phyloP scores from a whole-genome alignment of 2,329 filamentous ascomycete species.

The Cordyceps militaris region DNA sequence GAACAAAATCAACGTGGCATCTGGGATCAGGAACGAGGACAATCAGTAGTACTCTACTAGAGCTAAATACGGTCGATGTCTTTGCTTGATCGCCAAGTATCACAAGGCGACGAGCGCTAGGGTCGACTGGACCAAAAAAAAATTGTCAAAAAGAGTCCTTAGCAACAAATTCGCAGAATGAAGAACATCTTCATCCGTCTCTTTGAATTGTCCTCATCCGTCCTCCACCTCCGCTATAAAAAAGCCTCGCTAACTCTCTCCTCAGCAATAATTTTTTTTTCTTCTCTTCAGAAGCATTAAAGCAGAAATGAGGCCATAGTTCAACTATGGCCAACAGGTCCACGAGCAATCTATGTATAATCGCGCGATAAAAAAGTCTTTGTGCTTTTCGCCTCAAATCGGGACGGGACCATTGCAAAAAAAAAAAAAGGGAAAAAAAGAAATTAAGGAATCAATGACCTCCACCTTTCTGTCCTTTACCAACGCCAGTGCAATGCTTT shows the following conservation, averaged over 20 bases:
- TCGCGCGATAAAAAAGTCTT: conserved; percentile 31
- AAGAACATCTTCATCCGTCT: neutral
- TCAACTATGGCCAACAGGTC: conserved; percentile 15
- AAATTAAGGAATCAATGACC: conserved; percentile 22
- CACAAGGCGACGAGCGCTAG: neutral
- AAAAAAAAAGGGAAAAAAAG: conserved; percentile 21
- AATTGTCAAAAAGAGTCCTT: neutral
- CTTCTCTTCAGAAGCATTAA: conserved; percentile 25
- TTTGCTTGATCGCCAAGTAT: neutral
- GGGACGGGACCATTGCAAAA: conserved; percentile 25
- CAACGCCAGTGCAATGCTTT: conserved; percentile 56
- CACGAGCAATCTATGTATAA: conserved; percentile 35
- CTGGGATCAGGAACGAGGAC: neutral
- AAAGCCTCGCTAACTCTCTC: conserved; percentile 12
- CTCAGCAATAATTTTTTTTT: conserved; percentile 17
- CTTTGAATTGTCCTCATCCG: neutral
- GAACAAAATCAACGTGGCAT: neutral
- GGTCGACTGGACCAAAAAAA: neutral
- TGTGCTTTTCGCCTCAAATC: conserved; percentile 28
- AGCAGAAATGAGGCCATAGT: conserved; percentile 15
- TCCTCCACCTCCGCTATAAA: neutral
- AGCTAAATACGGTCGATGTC: neutral
- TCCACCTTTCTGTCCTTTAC: conserved; percentile 27
- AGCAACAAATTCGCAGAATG: conserved; percentile 1
- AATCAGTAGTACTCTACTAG: neutral